Base-by-base conservation (phyloP, 805 yeast genomes). In the Huiozyma naganishii region DNA sequence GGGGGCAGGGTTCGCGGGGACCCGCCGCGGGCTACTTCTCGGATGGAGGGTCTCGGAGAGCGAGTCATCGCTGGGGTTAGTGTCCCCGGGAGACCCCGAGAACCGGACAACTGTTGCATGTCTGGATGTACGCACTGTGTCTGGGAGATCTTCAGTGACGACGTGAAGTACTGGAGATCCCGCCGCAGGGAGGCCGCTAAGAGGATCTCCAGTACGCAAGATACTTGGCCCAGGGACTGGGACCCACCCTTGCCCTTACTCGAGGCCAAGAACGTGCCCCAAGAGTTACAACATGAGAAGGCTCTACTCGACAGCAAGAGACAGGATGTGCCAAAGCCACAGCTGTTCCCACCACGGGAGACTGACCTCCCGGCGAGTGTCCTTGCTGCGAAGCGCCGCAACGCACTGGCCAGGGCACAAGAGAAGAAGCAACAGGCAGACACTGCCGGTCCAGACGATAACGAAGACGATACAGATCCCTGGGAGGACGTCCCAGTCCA, bases 51-150 rank as follows among this genome's bases (percentile, higher is more conserved):
- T 5, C 48, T 52, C 5, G 52, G 43, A 7, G 36, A 41, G 10
- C 46, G 55, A 13, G 12, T 42, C 9, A 61, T 67, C 29, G 80
- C 73, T 0, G 97, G 97, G 0, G 69, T 92, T 0, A 61, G 58
- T 6, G 95, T 90, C 0, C 95, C 96, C 3, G 77, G 74, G n/a
- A 74, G 72, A 57, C 97, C 98, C 0, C 68, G 66, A 5, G 95
- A 86, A 52, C 97, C 97, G 1, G 95, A 89, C 53, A 88, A 90
- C 61, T 90, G 98, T 62, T 90, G 98, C 63, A 88, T 88, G 95
- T 80, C 92, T 45, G 98, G 98, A 1, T 90, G 98, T 62, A 79
- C 86, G 29, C 88, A 90, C 63, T 90, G 98, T 62, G 97, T 90
- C 1, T 92, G 97, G 97, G 96, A 89, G 54, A 66, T 85, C 43